Base-by-base conservation (phyloP, 306 rosid species). In the Acacia acuminata region DNA sequence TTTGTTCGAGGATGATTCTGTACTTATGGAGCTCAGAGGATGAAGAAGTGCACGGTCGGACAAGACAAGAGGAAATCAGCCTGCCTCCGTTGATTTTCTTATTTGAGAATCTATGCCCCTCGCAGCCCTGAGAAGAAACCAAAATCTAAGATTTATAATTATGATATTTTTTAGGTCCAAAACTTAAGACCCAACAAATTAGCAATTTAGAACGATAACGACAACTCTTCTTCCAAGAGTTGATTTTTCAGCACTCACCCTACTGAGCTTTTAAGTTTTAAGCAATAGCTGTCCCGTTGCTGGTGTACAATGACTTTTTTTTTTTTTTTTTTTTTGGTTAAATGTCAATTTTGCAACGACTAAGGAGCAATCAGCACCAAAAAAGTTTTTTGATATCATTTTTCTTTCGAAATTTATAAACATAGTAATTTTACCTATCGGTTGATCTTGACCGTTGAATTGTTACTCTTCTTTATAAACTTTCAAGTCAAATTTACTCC, bases 1-100 rank as follows among this genome's bases (percentile, higher is more conserved):
- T 51, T 71, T 42, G 72, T 40, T 78, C 20, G 71, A 17, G 36
- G 70, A 34, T 11, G 78, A 77, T 68, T 76, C 50, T 32, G 76
- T 61, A 51, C 60, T 51, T 56, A n/a, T 10, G 65, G 5, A 68
- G 69, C n/a, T 38, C 42, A 16, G 78, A 72, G 16, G 51, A 43
- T 70, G 75, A 25, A 36, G 58, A 47, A 48, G 72, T 47, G 66
- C 4, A 4, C 43, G 30, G 81, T n/a, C 44, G 12, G 63, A 64
- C 47, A 30, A 30, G 63, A 77, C 73, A 36, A 27, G 32, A 77
- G 61, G 24, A 65, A 77, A 47, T 32, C 69, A 25, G 2, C 14
- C 34, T 3, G 38, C 10, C 25, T 42, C 48, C 22, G 50, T 24
- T 20, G 75, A 42, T 51, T 76, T 68, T 69, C 71, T 20, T 38